These are phyloP conservation scores for Suillus brevipes DNA, from an alignment of 768 basidiomycete species.

Conservation along the genomic window DNA sequence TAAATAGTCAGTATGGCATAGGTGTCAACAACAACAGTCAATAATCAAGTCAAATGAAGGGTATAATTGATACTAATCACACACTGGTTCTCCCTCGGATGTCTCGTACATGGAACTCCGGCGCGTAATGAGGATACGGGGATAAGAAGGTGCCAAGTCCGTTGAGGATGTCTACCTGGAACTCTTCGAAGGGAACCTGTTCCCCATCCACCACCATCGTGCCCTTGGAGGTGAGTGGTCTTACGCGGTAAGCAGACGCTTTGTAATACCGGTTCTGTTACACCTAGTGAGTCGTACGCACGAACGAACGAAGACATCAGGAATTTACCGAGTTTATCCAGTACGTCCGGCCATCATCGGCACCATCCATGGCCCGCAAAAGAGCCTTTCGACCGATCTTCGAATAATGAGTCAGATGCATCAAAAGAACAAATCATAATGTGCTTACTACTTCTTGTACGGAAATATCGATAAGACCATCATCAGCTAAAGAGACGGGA, in stretches of 20 bases:
- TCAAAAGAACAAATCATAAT: not conserved
- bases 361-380: slow-evolving; percentile 56
- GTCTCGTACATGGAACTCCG: slow-evolving; percentile 44
- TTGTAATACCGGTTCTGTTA: slow-evolving; percentile 70
- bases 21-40: not conserved
- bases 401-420: slow-evolving; percentile 12
- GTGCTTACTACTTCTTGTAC: slow-evolving; percentile 59
- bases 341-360: slow-evolving; percentile 57
- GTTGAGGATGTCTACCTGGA: slow-evolving; percentile 74
- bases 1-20: not conserved
- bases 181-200: slow-evolving; percentile 68
- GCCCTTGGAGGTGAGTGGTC: slow-evolving; percentile 55
- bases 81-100: slow-evolving; percentile 23
- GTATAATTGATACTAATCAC: not conserved
- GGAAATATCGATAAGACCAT: slow-evolving; percentile 74
- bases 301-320: slow-evolving; percentile 8
- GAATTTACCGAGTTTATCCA: slow-evolving; percentile 60
- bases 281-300: slow-evolving; percentile 11
- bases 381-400: slow-evolving; percentile 46
- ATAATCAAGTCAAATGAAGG: not conserved
- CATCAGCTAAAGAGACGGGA: slow-evolving; percentile 76
- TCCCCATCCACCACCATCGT: slow-evolving; percentile 79
- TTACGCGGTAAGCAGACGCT: slow-evolving; percentile 70
- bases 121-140: slow-evolving; percentile 52
- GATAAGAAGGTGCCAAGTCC: slow-evolving; percentile 67